These are phyloP conservation scores for Pythium utonaiense DNA, from an alignment of 352 stramenopile species.

Conservation along the genomic window DNA sequence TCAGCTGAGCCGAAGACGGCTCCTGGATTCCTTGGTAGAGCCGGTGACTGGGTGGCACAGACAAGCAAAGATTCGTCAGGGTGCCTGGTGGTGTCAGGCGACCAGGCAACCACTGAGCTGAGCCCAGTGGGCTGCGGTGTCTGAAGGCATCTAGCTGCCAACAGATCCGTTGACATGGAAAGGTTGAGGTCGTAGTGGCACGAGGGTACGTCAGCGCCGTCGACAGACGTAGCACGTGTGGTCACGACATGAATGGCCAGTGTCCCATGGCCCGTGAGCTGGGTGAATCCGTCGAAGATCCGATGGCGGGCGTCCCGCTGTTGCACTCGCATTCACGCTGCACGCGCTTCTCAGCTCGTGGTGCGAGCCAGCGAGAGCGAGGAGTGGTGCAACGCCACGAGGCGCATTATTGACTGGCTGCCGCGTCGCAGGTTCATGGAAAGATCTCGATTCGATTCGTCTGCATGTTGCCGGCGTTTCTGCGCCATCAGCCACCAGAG, in stretches of 20 bases:
- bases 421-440: not conserved
- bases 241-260: not conserved
- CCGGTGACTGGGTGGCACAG: not conserved
- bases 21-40: not conserved
- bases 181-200: not conserved
- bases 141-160: too few species aligned
- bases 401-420: conserved; percentile 1
- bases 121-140: too few species aligned
- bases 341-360: not conserved
- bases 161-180: too few species aligned
- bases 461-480: too few species aligned
- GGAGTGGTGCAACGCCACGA: not conserved
- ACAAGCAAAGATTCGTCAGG: not conserved
- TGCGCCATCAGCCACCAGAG: not conserved
- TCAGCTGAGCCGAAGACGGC: too few species aligned
- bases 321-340: not conserved
- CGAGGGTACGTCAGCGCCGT: not conserved
- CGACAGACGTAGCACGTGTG: not conserved
- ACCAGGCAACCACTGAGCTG: too few species aligned
- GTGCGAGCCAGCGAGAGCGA: too few species aligned
- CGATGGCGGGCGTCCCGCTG: not conserved
- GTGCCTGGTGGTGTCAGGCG: too few species aligned
- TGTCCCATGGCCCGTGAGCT: not conserved
- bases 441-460: too few species aligned
- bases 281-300: not conserved